Evolutionary conservation across 108 stramenopile species (phyloP).

Genomic region (Skeletonema marinoi): DNA sequence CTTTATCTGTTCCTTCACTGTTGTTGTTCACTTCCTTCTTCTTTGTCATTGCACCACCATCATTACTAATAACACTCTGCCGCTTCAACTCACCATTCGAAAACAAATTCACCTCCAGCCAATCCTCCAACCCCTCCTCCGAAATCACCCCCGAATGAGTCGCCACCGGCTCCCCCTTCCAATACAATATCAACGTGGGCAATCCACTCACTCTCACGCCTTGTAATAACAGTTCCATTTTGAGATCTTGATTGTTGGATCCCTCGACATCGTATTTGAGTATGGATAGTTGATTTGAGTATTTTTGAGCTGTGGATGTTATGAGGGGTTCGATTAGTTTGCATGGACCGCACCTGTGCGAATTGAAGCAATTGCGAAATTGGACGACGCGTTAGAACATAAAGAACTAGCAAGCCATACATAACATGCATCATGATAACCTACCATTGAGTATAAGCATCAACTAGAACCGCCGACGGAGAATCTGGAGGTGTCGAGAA

Average conservation of each 20-base stretch:
- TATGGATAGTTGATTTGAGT: conserved; percentile 47
- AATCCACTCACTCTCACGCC: conserved; percentile 58
- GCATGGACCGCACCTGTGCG: conserved; percentile 61
- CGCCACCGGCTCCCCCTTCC: conserved; percentile 40
- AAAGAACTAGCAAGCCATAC: no score
- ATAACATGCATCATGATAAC: background rate
- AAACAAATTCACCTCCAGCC: conserved; percentile 51
- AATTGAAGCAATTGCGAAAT: no score
- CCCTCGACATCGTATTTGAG: conserved; percentile 65
- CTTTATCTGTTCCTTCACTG: background rate
- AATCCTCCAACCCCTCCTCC: conserved; percentile 41
- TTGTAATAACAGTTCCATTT: conserved; percentile 66
- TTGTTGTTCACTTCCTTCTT: background rate
- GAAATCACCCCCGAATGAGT: conserved; percentile 57
- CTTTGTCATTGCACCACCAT: background rate
- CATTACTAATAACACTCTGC: background rate
- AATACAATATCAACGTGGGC: conserved; percentile 59
- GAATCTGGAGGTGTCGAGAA: conserved; percentile 15
- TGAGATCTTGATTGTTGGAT: conserved; percentile 48
- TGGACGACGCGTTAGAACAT: no score
- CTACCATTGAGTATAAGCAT: conserved; percentile 20
- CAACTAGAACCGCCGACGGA: conserved; percentile 34
- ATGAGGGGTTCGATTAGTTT: conserved; percentile 62
- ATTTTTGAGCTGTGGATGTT: conserved; percentile 23
- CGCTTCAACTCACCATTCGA: background rate